phyloP scores from a whole-genome alignment of 2,329 filamentous ascomycete genomes.

The Neoarthrinium moseri region DNA sequence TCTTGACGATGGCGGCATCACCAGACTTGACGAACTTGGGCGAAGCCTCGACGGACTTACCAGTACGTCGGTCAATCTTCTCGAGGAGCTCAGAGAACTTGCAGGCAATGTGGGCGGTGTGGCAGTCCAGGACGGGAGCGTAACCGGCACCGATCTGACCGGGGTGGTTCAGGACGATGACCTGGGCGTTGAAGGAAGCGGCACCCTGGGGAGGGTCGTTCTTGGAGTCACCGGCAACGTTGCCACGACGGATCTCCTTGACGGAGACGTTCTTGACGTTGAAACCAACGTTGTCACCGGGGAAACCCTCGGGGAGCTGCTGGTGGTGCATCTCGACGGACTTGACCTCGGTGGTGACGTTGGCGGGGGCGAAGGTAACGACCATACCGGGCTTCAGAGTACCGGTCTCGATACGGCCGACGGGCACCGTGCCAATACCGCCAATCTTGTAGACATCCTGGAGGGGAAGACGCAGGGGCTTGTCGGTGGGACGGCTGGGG shows the following conservation, averaged over 20 bases:
- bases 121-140: constrained; percentile 98
- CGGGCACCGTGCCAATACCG: constrained; percentile 99
- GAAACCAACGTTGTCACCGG: constrained; percentile 99
- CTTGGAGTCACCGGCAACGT: constrained; percentile 99
- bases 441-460: constrained; percentile 99
- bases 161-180: constrained; percentile 99
- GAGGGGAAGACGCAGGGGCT: constrained; percentile 99
- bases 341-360: constrained; percentile 99
- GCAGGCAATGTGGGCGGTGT: constrained; percentile 99
- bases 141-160: constrained; percentile 99
- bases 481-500: constrained; percentile 91
- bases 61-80: constrained; percentile 99
- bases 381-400: constrained; percentile 87
- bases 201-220: constrained; percentile 90
- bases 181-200: constrained; percentile 98
- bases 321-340: constrained; percentile 99
- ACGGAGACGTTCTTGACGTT: constrained; percentile 99
- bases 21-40: constrained; percentile 99
- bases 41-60: constrained; percentile 86
- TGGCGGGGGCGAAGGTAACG: constrained; percentile 97
- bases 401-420: constrained; percentile 99
- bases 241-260: constrained; percentile 99
- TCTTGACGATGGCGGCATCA: constrained; percentile 99
- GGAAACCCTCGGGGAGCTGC: constrained; percentile 91
- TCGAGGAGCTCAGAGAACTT: constrained; percentile 99